Conservation (phyloP, 2,329 filamentous ascomycete genomes). For the Phyllosticta citriasiana region DNA sequence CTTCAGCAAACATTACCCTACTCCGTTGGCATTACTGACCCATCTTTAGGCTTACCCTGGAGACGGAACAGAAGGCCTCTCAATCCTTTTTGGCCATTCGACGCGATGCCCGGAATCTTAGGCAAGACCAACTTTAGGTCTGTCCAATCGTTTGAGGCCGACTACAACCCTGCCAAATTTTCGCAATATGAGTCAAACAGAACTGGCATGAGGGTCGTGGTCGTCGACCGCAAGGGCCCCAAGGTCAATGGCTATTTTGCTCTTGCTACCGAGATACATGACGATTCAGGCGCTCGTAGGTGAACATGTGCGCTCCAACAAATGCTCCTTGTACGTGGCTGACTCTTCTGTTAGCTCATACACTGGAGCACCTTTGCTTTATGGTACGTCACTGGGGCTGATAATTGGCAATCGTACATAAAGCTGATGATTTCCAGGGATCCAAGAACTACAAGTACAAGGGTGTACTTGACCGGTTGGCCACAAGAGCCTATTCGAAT, state of each 20-base stretch:
- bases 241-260: slow-evolving; percentile 93
- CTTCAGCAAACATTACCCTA: not conserved
- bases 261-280: slow-evolving; percentile 91
- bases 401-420: too few species aligned
- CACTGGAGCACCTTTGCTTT: slow-evolving; percentile 43
- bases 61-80: not conserved
- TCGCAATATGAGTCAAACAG: slow-evolving; percentile 93
- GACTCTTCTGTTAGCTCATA: slow-evolving; percentile 31
- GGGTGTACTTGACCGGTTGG: slow-evolving; percentile 86
- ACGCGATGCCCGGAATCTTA: slow-evolving; percentile 16
- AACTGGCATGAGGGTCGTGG: slow-evolving; percentile 89
- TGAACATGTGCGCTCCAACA: slow-evolving; percentile 3
- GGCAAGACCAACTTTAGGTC: slow-evolving; percentile 59
- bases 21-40: not conserved
- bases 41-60: not conserved
- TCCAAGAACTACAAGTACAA: slow-evolving; percentile 92
- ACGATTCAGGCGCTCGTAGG: slow-evolving; percentile 77
- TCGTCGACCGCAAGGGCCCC: slow-evolving; percentile 87
- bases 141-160: slow-evolving; percentile 74
- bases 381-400: slow-evolving; percentile 24
- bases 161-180: slow-evolving; percentile 81
- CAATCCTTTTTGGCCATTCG: not conserved
- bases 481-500: slow-evolving; percentile 81
- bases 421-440: slow-evolving; percentile 52
- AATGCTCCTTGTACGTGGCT: slow-evolving; percentile 7